Evolutionary conservation across 352 stramenopile genomes (phyloP), one percentile per base, ranked within the genome.

Genomic region (Pythium rishiriense): DNA sequence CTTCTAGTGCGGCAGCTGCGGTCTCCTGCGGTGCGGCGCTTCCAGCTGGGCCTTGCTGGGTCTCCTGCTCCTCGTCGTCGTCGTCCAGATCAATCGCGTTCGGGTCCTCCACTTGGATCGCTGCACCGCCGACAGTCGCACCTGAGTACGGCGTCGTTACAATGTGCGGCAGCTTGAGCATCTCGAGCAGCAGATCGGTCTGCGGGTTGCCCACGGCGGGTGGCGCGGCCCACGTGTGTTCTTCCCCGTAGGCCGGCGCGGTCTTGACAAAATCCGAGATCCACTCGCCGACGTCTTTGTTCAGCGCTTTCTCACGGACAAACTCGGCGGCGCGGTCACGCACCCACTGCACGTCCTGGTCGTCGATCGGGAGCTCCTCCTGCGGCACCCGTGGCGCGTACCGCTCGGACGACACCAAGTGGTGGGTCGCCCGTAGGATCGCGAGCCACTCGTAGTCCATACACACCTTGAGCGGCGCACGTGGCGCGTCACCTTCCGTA

Each of bases 371-470:
- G 66, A 96, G 78, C 55, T 95, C 85, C 31, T 91, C 72, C 21
- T 87, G 65, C 0, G 85, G 85, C 15, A 97, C 81, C 9, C 79
- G 69, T 7, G 96, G 79, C 6, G 67, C 76, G 58, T 85, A 83
- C 31, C 78, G 78, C 33, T 79, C 83, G 8, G 69, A 74, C 21
- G 82, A 93, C 37, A 86, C 86, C 64, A 97, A 85, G 59, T 92
- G 73, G 65, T 99, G 92, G 15, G 96, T 98, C 55, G 91, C 91
- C 22, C 85, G 89, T 19, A 99, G 64, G 39, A 99, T 87, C 21
- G 93, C 91, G 12, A 99, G 79, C 96, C 97, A 99, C 60, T 98
- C 88, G 22, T 87, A 62, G 76, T 99, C 97, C 62, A 98, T 98
- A 74, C 91, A 82, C 37, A 99, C 72, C 69, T 81, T 87, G 8